Base-by-base conservation (phyloP, 148 eudicot genomes). In the Camellia lanceoleosa region DNA sequence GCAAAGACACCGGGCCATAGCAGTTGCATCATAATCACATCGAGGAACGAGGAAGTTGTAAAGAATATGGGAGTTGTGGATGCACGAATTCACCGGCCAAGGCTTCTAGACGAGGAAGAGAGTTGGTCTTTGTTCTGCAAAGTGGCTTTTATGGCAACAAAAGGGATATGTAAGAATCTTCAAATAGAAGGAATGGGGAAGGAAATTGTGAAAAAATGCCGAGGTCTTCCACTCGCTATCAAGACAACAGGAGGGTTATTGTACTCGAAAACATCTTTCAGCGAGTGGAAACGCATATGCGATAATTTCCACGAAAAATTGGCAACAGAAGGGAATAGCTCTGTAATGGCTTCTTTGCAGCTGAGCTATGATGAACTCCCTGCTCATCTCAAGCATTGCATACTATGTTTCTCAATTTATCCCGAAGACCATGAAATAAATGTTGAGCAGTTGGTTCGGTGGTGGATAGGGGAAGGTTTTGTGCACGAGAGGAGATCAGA, bases 281-380 rank as follows among this genome's bases (percentile, higher is more conserved):
- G 2, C 3, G 69, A 66, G 14, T 66, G 44, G 69, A 38, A 38
- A 38, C 44, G 46, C 12, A 38, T 12, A 8, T 38, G 14, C n/a
- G 69, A 66, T 66, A 10, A 30, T 30, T 66, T 66, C 46, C 46
- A 66, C 4, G 52, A 49, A 49, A 66, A 66, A 66, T 30, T 66
- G 14, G 46, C 69, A 11, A 38, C 69, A 1, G 46, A 38, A 66
- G 69, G 69, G 14, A 30, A 38, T 11, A 38, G 52, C 52, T 49
- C 59, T 55, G 44, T 66, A 66, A 30, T 66, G 42, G 69, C 46
- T 66, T 66, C 69, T 66, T 12, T 66, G 46, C 69, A 66, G 46
- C 69, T 66, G 44, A 66, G 69, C 13, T 66, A 66, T 66, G 69
- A 66, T 66, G 69, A 30, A 6, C 69, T 66, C 69, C 69, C 69